phyloP scores from a whole-genome alignment of 106 monocot genomes.

The Narthecium ossifragum region DNA sequence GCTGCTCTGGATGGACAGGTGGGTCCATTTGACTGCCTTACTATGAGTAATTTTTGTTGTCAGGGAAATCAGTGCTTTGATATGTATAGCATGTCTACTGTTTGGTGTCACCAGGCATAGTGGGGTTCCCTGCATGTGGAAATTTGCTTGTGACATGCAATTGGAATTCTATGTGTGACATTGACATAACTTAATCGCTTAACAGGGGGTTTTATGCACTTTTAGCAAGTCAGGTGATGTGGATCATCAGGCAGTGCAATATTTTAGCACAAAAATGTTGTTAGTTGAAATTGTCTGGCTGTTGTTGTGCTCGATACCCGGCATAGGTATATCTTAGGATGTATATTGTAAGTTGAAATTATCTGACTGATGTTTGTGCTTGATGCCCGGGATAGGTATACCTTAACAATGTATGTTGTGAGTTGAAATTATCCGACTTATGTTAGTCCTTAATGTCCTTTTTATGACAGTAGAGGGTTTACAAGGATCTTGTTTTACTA shows the following conservation, averaged over 20 bases:
- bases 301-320: no score
- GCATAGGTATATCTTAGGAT: no score
- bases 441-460: neutral
- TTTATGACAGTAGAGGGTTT: neutral
- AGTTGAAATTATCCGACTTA: neutral
- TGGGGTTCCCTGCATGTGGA: neutral
- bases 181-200: neutral
- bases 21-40: no score
- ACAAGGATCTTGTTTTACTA: neutral
- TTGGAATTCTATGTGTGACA: neutral
- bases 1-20: conserved; percentile 95
- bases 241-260: neutral
- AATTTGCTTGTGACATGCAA: neutral
- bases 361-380: neutral
- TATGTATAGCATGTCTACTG: neutral
- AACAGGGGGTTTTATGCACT: neutral
- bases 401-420: neutral
- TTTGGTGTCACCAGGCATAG: no score
- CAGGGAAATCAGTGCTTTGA: neutral
- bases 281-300: no score
- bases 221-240: neutral
- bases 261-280: no score
- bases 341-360: neutral
- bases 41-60: neutral
- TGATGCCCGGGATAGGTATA: no score